Percentiles rank a stretch among this genome's conserved stretches.
Evolutionary conservation across 2,329 filamentous ascomycete species (phyloP).

Genomic region (Escovopsis weberi): DNA sequence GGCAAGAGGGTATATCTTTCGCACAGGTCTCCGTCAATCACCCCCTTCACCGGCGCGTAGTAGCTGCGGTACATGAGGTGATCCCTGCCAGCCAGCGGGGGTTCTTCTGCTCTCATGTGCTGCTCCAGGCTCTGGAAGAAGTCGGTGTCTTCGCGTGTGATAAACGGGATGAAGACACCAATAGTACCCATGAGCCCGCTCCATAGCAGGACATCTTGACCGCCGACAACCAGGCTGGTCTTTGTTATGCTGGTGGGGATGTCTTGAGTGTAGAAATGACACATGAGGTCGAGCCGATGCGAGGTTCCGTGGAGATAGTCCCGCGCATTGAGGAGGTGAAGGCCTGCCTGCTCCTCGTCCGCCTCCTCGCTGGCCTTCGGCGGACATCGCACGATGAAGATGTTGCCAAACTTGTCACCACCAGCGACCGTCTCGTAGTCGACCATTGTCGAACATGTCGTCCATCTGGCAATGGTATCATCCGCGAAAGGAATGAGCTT

Average conservation of each 20-base stretch:
- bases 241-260: slow-evolving; percentile 85
- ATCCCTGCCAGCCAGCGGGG: slow-evolving; percentile 80
- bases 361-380: slow-evolving; percentile 75
- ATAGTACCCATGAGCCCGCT: slow-evolving; percentile 88
- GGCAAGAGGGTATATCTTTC: slow-evolving; percentile 77
- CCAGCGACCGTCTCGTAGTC: slow-evolving; percentile 94
- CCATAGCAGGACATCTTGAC: slow-evolving; percentile 85
- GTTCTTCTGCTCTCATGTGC: slow-evolving; percentile 72
- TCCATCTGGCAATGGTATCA: slow-evolving; percentile 81
- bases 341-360: slow-evolving; percentile 81
- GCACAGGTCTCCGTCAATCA: slow-evolving; percentile 93
- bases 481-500: slow-evolving; percentile 87
- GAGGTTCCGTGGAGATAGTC: slow-evolving; percentile 82
- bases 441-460: slow-evolving; percentile 80
- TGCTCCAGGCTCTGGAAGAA: slow-evolving; percentile 94
- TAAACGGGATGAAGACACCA: slow-evolving; percentile 83
- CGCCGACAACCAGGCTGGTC: slow-evolving; percentile 77
- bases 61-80: slow-evolving; percentile 93
- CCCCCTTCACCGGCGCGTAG: slow-evolving; percentile 89
- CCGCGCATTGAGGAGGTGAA: slow-evolving; percentile 81
- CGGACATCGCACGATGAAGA: slow-evolving; percentile 84
- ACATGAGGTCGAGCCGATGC: slow-evolving; percentile 70
- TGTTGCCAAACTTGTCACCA: slow-evolving; percentile 94
- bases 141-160: slow-evolving; percentile 83
- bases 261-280: slow-evolving; percentile 83